A percentile compares a stretch with the other conserved stretches of the same genome.
Conservation (phyloP, 1,284 basidiomycete species). For the Ceratobasidium theobromae region DNA sequence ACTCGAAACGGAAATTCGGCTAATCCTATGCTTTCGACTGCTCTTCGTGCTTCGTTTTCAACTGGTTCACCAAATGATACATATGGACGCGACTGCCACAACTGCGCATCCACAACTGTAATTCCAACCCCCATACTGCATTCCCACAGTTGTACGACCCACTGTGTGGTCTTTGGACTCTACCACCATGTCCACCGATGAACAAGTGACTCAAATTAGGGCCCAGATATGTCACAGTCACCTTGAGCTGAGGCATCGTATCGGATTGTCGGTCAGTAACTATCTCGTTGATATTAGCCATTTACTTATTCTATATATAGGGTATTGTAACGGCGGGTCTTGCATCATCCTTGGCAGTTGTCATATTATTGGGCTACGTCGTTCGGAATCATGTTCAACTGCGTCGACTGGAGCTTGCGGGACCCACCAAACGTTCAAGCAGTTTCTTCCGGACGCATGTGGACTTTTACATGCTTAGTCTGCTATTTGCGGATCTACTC, state of each 20-base stretch:
- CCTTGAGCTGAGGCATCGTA: constrained; percentile 8
- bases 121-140: not conserved
- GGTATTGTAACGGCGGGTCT: not conserved
- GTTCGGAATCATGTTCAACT: constrained; percentile 24
- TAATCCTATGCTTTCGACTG: constrained; percentile 5
- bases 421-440: constrained; percentile 21
- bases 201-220: not conserved
- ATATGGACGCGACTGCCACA: not conserved
- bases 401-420: constrained; percentile 18
- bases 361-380: constrained; percentile 16
- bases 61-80: constrained; percentile 2
- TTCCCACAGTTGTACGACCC: no score
- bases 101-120: not conserved
- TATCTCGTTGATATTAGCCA: not conserved
- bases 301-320: not conserved
- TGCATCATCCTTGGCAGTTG: constrained; percentile 10
- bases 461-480: constrained; percentile 35
- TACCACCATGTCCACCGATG: constrained; percentile 12
- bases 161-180: not conserved
- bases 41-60: not conserved
- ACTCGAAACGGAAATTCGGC: constrained; percentile 24
- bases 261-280: constrained; percentile 20
- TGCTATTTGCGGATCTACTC: constrained; percentile 34
- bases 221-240: constrained; percentile 10
- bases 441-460: constrained; percentile 34